phyloP scores from a whole-genome alignment of 2,329 filamentous ascomycete genomes.

The Phaeosphaeriaceae sp. region DNA sequence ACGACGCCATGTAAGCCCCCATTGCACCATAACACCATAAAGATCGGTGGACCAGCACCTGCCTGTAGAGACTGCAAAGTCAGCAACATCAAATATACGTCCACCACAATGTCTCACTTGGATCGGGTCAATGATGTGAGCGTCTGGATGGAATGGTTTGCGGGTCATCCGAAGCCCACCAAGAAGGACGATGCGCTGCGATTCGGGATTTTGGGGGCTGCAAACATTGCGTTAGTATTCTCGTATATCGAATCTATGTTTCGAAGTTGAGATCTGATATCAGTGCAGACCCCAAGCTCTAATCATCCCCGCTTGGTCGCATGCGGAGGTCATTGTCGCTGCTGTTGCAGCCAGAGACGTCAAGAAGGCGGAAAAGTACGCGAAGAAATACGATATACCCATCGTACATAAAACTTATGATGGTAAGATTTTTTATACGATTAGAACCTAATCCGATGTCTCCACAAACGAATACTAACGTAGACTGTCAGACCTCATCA shows the following conservation, averaged over 20 bases:
- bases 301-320: slow-evolving; percentile 59
- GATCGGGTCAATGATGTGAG: slow-evolving; percentile 12
- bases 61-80: too few relatives aligned
- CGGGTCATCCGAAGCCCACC: slow-evolving; percentile 6
- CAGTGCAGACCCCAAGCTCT: slow-evolving; percentile 49
- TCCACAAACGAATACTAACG: not conserved
- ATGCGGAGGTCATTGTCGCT: slow-evolving; percentile 61
- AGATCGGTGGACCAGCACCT: not conserved
- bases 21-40: not conserved
- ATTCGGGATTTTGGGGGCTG: slow-evolving; percentile 47
- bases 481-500: slow-evolving; percentile 41
- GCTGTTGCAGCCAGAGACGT: slow-evolving; percentile 61
- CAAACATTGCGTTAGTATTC: slow-evolving; percentile 40
- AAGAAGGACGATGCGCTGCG: slow-evolving; percentile 35
- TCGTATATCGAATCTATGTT: too few relatives aligned
- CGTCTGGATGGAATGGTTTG: slow-evolving; percentile 15
- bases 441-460: not conserved
- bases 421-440: slow-evolving; percentile 38
- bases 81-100: not conserved
- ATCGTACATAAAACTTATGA: slow-evolving; percentile 60
- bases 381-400: slow-evolving; percentile 60
- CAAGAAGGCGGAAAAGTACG: slow-evolving; percentile 57
- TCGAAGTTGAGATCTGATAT: not conserved
- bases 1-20: not conserved
- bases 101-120: not conserved